Conservation (phyloP, 2,329 filamentous ascomycete species). For the Epichloe sibirici region DNA sequence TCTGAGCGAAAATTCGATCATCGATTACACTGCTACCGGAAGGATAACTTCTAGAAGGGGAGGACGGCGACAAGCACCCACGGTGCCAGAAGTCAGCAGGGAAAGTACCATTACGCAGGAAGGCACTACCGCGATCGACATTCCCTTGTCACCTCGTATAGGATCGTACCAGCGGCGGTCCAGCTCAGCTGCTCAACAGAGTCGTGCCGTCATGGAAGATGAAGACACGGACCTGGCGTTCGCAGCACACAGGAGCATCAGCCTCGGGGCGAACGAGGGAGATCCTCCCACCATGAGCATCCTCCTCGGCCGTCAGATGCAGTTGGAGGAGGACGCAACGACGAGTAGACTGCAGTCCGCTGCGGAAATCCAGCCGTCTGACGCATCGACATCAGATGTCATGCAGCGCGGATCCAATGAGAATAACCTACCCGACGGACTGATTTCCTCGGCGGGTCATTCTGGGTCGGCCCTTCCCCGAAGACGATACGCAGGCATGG, state of each 20-base stretch:
- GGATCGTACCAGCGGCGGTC: conserved; percentile 46
- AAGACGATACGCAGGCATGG: conserved; percentile 34
- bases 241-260: conserved; percentile 53
- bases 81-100: conserved; percentile 20
- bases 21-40: conserved; percentile 21
- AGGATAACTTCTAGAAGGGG: conserved; percentile 20
- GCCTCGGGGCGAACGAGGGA: conserved; percentile 52
- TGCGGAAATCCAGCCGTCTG: conserved; percentile 27
- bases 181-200: conserved; percentile 56
- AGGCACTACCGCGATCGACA: conserved; percentile 57
- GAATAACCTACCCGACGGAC: conserved; percentile 32
- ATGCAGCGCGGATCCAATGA: conserved; percentile 32
- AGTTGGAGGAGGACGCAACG: conserved; percentile 15
- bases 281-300: conserved; percentile 54
- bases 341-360: conserved; percentile 26
- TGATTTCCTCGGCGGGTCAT: conserved; percentile 23
- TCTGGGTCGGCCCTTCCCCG: conserved; percentile 35
- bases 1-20: conserved; percentile 79
- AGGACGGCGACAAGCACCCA: conserved; percentile 13
- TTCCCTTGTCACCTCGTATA: conserved; percentile 56
- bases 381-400: conserved; percentile 21
- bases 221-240: conserved; percentile 50
- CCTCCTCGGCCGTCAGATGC: conserved; percentile 36
- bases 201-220: conserved; percentile 39
- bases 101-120: conserved; percentile 32